Percentiles rank a stretch among this genome's conserved stretches.
Evolutionary conservation across 768 basidiomycete genomes (phyloP).

Genomic region (Macrolepiota dolichaula): DNA sequence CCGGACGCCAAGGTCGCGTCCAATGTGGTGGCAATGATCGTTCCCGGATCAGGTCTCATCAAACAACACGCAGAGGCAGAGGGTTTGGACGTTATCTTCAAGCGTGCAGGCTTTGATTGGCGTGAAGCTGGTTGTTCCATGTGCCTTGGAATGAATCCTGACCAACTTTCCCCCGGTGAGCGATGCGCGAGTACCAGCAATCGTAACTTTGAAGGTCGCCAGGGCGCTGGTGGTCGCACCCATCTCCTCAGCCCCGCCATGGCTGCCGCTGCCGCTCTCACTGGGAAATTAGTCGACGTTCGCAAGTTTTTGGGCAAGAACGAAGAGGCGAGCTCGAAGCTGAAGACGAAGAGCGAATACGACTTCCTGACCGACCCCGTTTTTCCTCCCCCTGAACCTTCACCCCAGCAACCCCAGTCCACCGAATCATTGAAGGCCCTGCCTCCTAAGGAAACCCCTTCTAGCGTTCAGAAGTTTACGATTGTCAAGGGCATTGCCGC

Average conservation of each 20-base stretch:
- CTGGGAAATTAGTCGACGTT: conserved; percentile 82
- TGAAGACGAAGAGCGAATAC: conserved; percentile 69
- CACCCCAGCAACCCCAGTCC: conserved; percentile 31
- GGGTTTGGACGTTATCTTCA: conserved; percentile 82
- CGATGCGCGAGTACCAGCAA: conserved; percentile 92
- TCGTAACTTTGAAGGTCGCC: conserved; percentile 89
- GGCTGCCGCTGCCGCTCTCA: conserved; percentile 89
- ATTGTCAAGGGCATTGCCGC: conserved; percentile 73
- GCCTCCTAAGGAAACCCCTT: conserved; percentile 40
- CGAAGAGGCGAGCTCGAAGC: conserved; percentile 43
- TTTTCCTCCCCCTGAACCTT: conserved; percentile 49
- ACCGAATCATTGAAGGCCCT: conserved; percentile 29
- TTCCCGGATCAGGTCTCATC: conserved; percentile 87
- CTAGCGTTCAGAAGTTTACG: conserved; percentile 59
- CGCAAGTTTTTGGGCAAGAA: conserved; percentile 62
- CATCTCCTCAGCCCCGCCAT: conserved; percentile 89
- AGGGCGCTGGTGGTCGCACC: conserved; percentile 85
- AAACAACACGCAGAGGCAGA: conserved; percentile 91
- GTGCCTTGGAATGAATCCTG: conserved; percentile 96
- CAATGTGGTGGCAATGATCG: conserved; percentile 82
- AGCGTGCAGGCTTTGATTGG: conserved; percentile 92
- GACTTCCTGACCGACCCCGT: conserved; percentile 78
- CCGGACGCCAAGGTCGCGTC: conserved; percentile 70
- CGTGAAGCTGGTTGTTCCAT: conserved; percentile 94
- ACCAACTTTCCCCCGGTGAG: conserved; percentile 78